Percentiles rank a stretch among this genome's conserved stretches.
Evolutionary conservation across 208 protist species (phyloP).

Genomic region (Leishmania guyanensis): DNA sequence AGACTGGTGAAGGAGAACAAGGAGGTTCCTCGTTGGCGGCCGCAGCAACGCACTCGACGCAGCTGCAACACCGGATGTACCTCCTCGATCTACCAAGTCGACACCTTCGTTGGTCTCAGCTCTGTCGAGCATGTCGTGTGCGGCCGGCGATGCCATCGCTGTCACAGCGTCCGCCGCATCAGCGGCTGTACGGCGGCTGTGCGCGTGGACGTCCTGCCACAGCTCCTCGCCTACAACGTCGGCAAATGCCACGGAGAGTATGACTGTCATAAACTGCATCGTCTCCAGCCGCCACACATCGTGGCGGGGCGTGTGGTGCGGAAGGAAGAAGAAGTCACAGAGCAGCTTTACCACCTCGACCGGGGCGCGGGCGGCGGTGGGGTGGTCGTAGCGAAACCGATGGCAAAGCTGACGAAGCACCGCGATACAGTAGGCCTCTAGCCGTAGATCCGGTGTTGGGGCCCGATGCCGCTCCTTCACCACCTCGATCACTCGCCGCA

Average conservation of each 20-base stretch:
- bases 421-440: conserved; percentile 59
- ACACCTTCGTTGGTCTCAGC: not conserved
- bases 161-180: conserved; percentile 2
- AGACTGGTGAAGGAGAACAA: conserved; percentile 63
- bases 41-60: not conserved
- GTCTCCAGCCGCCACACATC: conserved; percentile 75
- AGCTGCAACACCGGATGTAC: not conserved
- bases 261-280: conserved; percentile 48
- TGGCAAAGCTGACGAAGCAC: conserved; percentile 45
- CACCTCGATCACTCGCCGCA: conserved; percentile 27
- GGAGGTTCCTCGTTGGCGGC: not conserved
- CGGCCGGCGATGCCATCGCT: not conserved
- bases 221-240: conserved; percentile 45
- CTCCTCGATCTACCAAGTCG: not conserved
- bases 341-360: conserved; percentile 54
- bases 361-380: conserved; percentile 26
- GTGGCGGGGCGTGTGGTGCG: conserved; percentile 41
- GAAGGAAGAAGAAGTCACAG: conserved; percentile 56
- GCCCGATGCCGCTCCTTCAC: conserved; percentile 43
- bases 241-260: conserved; percentile 45
- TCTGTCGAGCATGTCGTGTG: too few species aligned
- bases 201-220: conserved; percentile 28
- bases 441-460: conserved; percentile 44
- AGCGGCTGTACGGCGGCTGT: not conserved
- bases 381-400: conserved; percentile 48